Evolutionary conservation across 805 yeast species (phyloP).

Genomic region (Cyberlindnera misumaiensis): DNA sequence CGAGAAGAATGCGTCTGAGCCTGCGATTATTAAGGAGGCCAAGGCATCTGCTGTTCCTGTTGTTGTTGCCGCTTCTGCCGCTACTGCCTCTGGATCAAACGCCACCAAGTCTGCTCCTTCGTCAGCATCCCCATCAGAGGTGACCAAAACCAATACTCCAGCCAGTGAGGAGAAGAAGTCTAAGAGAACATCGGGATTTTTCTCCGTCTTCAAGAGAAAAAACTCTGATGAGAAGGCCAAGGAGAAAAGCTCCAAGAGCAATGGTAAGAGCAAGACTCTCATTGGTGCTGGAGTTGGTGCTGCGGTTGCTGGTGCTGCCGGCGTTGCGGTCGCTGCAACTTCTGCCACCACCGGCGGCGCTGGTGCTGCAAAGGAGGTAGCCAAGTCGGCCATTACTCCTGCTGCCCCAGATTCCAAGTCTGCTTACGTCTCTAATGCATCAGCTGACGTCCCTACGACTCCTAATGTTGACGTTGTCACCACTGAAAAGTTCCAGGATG

Average conservation of each 20-base stretch:
- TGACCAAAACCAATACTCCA: background rate
- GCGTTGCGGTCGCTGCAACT: slow-evolving; percentile 6
- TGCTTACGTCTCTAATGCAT: slow-evolving; percentile 2
- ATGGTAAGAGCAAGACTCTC: background rate
- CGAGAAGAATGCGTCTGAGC: slow-evolving; percentile 5
- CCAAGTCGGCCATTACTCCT: slow-evolving; percentile 2
- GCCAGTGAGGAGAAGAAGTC: slow-evolving; percentile 2
- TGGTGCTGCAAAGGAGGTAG: slow-evolving; percentile 4
- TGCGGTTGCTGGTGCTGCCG: slow-evolving; percentile 10
- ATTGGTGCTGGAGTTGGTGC: slow-evolving; percentile 6
- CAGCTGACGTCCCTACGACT: slow-evolving; percentile 1
- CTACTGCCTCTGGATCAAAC: background rate
- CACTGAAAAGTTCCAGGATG: too few relatives aligned
- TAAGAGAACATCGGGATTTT: slow-evolving; percentile 17
- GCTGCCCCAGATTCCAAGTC: slow-evolving; percentile 1
- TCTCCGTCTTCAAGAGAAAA: slow-evolving; percentile 11
- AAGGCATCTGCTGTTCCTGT: slow-evolving; percentile 7
- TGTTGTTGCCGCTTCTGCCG: slow-evolving; percentile 10
- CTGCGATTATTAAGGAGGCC: slow-evolving; percentile 4
- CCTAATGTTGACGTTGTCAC: background rate
- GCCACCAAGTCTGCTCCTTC: slow-evolving; percentile 1
- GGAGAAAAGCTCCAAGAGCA: background rate
- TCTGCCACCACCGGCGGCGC: slow-evolving; percentile 4
- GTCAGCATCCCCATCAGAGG: background rate
- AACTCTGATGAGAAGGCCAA: slow-evolving; percentile 1